Evolutionary conservation across 129 eudicot genomes (phyloP).

Genomic region (Scalesia atractyloides): DNA sequence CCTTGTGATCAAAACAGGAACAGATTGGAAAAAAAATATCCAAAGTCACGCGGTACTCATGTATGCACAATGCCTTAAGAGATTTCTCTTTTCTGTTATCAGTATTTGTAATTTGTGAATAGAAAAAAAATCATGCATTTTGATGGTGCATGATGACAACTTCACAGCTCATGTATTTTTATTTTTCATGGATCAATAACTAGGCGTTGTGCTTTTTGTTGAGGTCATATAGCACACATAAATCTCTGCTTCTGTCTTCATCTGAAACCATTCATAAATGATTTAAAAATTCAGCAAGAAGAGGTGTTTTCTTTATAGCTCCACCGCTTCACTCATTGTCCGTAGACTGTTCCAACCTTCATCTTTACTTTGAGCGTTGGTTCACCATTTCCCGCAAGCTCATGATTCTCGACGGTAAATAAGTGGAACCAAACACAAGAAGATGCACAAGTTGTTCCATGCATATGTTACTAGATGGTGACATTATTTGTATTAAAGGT

Average conservation of each 20-base stretch:
- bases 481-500: too few species aligned
- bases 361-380: too few species aligned
- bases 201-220: slow-evolving; percentile 63
- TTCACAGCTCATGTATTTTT: too few species aligned
- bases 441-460: too few species aligned
- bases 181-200: slow-evolving; percentile 15
- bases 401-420: too few species aligned
- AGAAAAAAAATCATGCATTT: slow-evolving; percentile 8
- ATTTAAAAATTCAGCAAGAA: too few species aligned
- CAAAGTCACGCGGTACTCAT: slow-evolving; percentile 25
- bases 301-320: too few species aligned
- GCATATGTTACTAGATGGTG: too few species aligned
- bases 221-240: slow-evolving; percentile 80
- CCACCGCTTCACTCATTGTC: too few species aligned
- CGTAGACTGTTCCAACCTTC: too few species aligned
- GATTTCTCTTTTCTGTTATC: slow-evolving; percentile 18
- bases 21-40: not conserved
- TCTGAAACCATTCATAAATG: slow-evolving; percentile 45
- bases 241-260: slow-evolving; percentile 91
- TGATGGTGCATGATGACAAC: slow-evolving; percentile 14
- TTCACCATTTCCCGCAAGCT: too few species aligned
- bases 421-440: too few species aligned
- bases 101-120: slow-evolving; percentile 15
- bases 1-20: slow-evolving; percentile 18
- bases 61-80: slow-evolving; percentile 33